Evolutionary conservation across 768 basidiomycete genomes (phyloP).

Genomic region (Suillus sp.): DNA sequence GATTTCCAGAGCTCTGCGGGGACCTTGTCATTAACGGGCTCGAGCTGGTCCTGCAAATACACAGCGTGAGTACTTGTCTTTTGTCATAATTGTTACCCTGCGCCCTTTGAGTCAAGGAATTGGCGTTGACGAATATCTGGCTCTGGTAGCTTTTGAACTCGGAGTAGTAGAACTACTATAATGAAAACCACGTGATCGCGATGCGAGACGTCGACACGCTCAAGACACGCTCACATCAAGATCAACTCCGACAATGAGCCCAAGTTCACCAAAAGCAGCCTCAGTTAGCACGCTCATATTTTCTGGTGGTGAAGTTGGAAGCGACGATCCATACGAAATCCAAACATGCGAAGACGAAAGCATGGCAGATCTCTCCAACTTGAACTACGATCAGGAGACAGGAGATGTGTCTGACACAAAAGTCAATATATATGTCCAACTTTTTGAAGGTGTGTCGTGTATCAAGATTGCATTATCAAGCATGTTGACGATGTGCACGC

Average conservation of each 20-base stretch:
- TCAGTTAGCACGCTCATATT: slow-evolving; percentile 33
- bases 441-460: slow-evolving; percentile 32
- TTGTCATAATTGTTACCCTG: not conserved
- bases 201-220: not conserved
- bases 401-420: slow-evolving; percentile 3
- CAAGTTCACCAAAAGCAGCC: slow-evolving; percentile 17
- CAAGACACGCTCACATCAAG: slow-evolving; percentile 12
- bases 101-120: not conserved
- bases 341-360: slow-evolving; percentile 10
- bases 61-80: not conserved
- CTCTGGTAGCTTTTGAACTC: not conserved
- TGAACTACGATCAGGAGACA: slow-evolving; percentile 3
- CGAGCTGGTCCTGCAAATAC: not conserved
- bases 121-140: not conserved
- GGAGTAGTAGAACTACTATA: too few species aligned
- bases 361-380: slow-evolving; percentile 13
- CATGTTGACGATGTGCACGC: not conserved
- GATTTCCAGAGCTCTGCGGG: not conserved
- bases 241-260: slow-evolving; percentile 8
- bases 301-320: slow-evolving; percentile 29
- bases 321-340: slow-evolving; percentile 17
- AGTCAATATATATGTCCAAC: slow-evolving; percentile 27
- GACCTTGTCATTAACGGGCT: not conserved
- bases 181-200: slow-evolving; percentile 7
- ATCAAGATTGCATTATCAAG: not conserved